A percentile compares a stretch with the other conserved stretches of the same genome.
Evolutionary conservation across 306 rosid genomes (phyloP).

Genomic region (Cucumis melo): DNA sequence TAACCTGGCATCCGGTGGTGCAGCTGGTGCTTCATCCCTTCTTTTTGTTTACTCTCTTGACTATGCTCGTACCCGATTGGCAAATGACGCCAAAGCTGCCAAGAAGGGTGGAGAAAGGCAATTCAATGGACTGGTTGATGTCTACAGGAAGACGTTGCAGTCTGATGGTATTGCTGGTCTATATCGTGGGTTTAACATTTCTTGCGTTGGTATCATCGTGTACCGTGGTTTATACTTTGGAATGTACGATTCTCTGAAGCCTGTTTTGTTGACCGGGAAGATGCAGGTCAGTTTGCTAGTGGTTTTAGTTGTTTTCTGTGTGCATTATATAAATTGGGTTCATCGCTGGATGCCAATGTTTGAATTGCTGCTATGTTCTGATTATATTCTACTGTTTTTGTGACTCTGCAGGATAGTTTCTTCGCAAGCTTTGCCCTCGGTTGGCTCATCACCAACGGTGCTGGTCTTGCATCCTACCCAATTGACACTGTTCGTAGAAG

Average conservation of each 20-base stretch:
- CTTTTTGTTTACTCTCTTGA: constrained; percentile 70
- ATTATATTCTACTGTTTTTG: not conserved
- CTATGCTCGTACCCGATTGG: constrained; percentile 72
- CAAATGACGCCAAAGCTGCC: constrained; percentile 68
- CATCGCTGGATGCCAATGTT: not conserved
- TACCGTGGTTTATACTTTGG: constrained; percentile 90
- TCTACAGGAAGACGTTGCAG: constrained; percentile 53
- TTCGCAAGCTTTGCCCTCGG: constrained; percentile 77
- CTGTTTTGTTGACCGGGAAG: constrained; percentile 55
- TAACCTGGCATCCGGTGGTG: constrained; percentile 81
- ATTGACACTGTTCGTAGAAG: constrained; percentile 82
- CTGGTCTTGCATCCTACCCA: constrained; percentile 81
- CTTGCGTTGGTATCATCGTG: constrained; percentile 74
- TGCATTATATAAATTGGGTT: not conserved
- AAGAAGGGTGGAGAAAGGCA: constrained; percentile 87
- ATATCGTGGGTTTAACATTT: constrained; percentile 73
- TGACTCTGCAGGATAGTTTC: constrained; percentile 63
- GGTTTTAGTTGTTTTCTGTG: not conserved
- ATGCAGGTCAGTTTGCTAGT: constrained; percentile 39
- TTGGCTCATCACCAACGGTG: constrained; percentile 79
- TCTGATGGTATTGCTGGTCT: constrained; percentile 86
- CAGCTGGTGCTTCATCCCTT: constrained; percentile 85
- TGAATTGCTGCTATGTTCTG: not conserved
- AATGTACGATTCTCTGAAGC: constrained; percentile 81
- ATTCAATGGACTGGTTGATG: constrained; percentile 74